Evolutionary conservation across 805 yeast genomes (phyloP).

Genomic region (Wickerhamiella sergipiensis): DNA sequence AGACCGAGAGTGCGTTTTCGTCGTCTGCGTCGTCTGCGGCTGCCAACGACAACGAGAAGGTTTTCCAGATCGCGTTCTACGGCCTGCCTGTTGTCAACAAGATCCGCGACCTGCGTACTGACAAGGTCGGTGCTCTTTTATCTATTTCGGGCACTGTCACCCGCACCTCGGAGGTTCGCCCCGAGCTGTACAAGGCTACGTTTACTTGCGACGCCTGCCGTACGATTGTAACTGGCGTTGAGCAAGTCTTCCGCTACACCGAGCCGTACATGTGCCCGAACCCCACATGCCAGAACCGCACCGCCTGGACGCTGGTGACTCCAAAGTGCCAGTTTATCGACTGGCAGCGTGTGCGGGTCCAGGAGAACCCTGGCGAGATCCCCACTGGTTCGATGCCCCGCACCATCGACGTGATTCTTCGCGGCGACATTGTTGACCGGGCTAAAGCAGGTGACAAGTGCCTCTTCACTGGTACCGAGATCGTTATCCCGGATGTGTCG

Average conservation of each 20-base stretch:
- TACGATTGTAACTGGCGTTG: slow-evolving; percentile 75
- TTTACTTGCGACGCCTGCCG: slow-evolving; percentile 84
- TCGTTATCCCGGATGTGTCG: slow-evolving; percentile 86
- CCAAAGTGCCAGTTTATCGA: slow-evolving; percentile 78
- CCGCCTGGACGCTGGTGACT: slow-evolving; percentile 72
- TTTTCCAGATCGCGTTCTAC: slow-evolving; percentile 83
- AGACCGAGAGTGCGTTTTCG: slow-evolving; percentile 25
- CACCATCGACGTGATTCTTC: slow-evolving; percentile 76
- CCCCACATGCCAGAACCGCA: slow-evolving; percentile 76
- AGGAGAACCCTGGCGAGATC: slow-evolving; percentile 90
- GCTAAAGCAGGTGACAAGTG: slow-evolving; percentile 97
- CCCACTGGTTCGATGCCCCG: slow-evolving; percentile 99
- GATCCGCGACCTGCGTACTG: slow-evolving; percentile 82
- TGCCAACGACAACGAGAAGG: slow-evolving; percentile 37
- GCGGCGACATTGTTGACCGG: slow-evolving; percentile 90
- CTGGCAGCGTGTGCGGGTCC: slow-evolving; percentile 94
- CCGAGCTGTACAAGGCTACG: slow-evolving; percentile 76
- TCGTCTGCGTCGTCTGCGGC: slow-evolving; percentile 9
- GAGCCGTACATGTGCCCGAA: slow-evolving; percentile 89
- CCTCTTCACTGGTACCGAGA: slow-evolving; percentile 84
- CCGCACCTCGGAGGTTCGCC: slow-evolving; percentile 90
- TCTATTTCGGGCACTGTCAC: slow-evolving; percentile 91
- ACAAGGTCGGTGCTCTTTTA: slow-evolving; percentile 71
- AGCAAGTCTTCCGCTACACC: slow-evolving; percentile 84
- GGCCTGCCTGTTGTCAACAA: slow-evolving; percentile 71